Evolutionary conservation across 129 eudicot genomes (phyloP).

Genomic region (Calendula officinalis): DNA sequence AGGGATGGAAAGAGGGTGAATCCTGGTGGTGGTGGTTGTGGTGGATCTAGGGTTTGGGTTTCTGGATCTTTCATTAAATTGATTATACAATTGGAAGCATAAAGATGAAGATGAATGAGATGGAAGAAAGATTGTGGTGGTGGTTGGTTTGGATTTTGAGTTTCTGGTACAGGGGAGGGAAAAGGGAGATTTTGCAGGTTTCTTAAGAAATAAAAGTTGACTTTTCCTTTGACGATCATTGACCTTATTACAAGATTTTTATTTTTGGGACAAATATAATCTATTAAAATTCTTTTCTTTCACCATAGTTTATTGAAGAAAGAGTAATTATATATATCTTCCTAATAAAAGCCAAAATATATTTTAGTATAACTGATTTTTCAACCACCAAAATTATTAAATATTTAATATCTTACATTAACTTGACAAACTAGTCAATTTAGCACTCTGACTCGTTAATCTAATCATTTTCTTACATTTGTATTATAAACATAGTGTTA

Average conservation of each 20-base stretch:
- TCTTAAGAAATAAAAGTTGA: conserved; percentile 5
- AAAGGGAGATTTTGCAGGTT: conserved; percentile 9
- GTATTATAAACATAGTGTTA: no score
- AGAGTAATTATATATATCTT: no score
- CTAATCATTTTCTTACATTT: no score
- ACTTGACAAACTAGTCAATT: no score
- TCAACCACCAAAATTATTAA: no score
- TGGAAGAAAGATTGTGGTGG: conserved; percentile 8
- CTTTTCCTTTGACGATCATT: conserved; percentile 14
- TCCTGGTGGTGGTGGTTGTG: conserved; percentile 57
- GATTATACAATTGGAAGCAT: not conserved
- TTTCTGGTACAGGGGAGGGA: conserved; percentile 31
- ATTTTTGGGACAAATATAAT: no score
- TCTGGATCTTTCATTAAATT: conserved; percentile 32
- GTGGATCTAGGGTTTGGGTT: conserved; percentile 37
- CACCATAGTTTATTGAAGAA: no score
- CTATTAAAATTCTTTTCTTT: no score
- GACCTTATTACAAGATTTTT: conserved; percentile 3
- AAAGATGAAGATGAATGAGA: conserved; percentile 6
- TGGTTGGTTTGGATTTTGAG: conserved; percentile 19
- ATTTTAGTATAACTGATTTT: no score
- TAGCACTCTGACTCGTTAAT: no score
- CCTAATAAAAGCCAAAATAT: no score
- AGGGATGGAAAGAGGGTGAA: conserved; percentile 50
- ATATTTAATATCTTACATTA: no score